Percentiles rank a stretch among this genome's conserved stretches.
Conservation (phyloP, 2,329 filamentous ascomycete genomes). For the Fusarium transvaalense region DNA sequence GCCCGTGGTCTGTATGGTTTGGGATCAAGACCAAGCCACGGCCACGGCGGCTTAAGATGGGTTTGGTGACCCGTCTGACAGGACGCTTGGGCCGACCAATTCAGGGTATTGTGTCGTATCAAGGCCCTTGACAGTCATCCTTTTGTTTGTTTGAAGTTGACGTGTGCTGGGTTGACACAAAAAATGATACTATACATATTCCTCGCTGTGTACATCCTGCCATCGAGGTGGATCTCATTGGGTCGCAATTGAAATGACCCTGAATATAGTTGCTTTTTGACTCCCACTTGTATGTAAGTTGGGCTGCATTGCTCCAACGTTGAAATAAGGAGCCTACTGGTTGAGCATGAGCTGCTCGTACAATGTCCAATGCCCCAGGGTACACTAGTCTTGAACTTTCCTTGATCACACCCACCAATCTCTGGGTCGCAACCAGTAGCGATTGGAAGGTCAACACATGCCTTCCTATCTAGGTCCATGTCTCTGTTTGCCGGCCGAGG, state of each 20-base stretch:
- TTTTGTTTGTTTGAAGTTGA: conserved; percentile 3
- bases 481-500: conserved; percentile 20
- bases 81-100: conserved; percentile 45
- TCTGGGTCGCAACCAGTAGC: background rate
- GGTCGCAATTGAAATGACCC: conserved; percentile 23
- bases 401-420: conserved; percentile 14
- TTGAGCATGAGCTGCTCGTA: conserved; percentile 9
- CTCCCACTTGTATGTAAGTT: conserved; percentile 15
- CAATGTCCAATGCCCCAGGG: conserved; percentile 17
- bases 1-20: conserved; percentile 22
- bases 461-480: conserved; percentile 14
- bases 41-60: conserved; percentile 39
- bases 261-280: conserved; percentile 34
- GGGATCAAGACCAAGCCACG: conserved; percentile 21
- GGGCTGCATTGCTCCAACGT: conserved; percentile 15
- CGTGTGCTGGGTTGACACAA: conserved; percentile 11
- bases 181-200: background rate
- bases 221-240: conserved; percentile 31
- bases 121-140: conserved; percentile 23
- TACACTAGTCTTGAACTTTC: conserved; percentile 21
- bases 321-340: background rate
- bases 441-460: conserved; percentile 5
- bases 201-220: background rate
- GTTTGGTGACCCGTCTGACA: conserved; percentile 44
- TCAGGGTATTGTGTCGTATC: conserved; percentile 27